A percentile compares a stretch with the other conserved stretches of the same genome.
Evolutionary conservation across 2,329 filamentous ascomycete genomes (phyloP).

Genomic region (Lomentospora prolificans): DNA sequence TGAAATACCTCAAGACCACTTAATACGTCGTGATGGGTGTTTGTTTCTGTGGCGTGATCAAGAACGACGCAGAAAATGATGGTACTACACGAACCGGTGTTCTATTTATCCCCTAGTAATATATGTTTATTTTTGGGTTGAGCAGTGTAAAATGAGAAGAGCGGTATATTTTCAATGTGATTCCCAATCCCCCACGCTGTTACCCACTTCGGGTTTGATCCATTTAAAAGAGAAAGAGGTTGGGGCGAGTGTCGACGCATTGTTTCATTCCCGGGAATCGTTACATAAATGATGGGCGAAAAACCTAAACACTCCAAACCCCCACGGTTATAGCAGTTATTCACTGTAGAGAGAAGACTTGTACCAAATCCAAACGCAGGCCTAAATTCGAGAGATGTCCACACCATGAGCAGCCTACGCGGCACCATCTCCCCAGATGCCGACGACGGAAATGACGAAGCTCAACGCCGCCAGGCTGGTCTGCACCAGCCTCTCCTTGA

Average conservation of each 20-base stretch:
- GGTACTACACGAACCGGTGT: not conserved
- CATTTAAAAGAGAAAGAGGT: not conserved
- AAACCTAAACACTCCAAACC: too few relatives aligned
- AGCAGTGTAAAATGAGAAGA: not conserved
- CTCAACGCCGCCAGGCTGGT: slow-evolving; percentile 44
- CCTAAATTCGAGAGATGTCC: slow-evolving; percentile 9
- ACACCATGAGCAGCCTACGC: slow-evolving; percentile 13
- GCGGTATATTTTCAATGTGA: not conserved
- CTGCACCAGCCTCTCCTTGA: slow-evolving; percentile 43
- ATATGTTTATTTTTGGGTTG: not conserved
- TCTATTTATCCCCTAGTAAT: slow-evolving; percentile 3
- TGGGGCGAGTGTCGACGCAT: not conserved
- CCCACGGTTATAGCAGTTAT: too few relatives aligned
- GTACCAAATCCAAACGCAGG: not conserved
- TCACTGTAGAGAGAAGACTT: too few relatives aligned
- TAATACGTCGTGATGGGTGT: too few relatives aligned
- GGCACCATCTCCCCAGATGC: slow-evolving; percentile 56
- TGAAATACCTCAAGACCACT: too few relatives aligned
- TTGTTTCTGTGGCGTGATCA: too few relatives aligned
- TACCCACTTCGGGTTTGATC: too few relatives aligned
- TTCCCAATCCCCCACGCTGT: too few relatives aligned
- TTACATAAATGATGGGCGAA: not conserved
- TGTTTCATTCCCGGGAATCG: not conserved
- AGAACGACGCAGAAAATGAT: not conserved
- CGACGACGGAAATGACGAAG: slow-evolving; percentile 52